Evolutionary conservation across 805 yeast genomes (phyloP), one percentile per base, ranked within the genome.

Genomic region (Wickerhamiella lipophila): DNA sequence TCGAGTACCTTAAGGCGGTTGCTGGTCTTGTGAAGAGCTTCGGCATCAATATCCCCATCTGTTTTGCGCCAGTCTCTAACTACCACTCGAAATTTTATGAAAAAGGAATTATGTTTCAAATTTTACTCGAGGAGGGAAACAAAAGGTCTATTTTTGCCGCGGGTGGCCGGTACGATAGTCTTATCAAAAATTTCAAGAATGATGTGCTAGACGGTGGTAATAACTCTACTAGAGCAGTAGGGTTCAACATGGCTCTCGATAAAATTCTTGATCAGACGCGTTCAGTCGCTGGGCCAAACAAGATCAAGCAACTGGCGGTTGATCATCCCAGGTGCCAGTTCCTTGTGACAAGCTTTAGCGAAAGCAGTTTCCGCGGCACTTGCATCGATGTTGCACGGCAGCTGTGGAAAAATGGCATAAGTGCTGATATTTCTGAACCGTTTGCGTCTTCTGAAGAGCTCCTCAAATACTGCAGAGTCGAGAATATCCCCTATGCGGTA

Each of bases 81-180:
- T 85, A 84, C 64, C 86, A 86, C 56, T 75, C 81, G 27, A 74
- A 79, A 8, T 89, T 86, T 60, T 92, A 88, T 60, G 69, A 72
- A 34, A 78, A 79, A 15, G 94, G 94, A 0, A 66, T 88, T 1
- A 86, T 92, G 94, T 92, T 89, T 61, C 94, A 86, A 56, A 85
- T 83, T 0, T 75, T 86, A 1, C 75, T 78, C 54, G 82, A 84
- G 49, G 80, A 78, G 3, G 78, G 71, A 56, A 61, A 61, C 68
- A 61, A 57, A 11, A 56, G 59, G 18, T 51, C 55, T 7, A 70
- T 81, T 27, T 68, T 92, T 36, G 92, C 92, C 13, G 89, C 92
- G 0, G 99, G 99, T 41, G 99, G 99, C 2, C 70, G 99, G 49
- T 92, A 87, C 60, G 97, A 89, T 58, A 68, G 71, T 18, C 69